Evolutionary conservation across 306 rosid genomes (phyloP), one percentile per base, ranked within the genome.

Genomic region (Cyclanthera cordifolia): DNA sequence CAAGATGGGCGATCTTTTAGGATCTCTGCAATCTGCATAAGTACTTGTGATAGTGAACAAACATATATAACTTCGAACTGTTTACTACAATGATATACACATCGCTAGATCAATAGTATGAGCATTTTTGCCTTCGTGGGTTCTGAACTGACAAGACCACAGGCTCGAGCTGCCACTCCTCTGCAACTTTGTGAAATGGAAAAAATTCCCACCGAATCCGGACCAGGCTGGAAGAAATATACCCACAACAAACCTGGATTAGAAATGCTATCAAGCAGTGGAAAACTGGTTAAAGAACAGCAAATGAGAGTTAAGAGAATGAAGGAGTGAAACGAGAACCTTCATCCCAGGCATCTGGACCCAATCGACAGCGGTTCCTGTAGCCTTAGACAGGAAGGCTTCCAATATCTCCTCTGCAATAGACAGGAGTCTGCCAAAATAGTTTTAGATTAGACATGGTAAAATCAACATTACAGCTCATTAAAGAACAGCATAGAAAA

Each of bases 301-400:
- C 41, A 23, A n/a, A n/a, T 7, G 5, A 67, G 2, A 67, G 52
- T 67, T 2, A 23, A 8, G 30, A 32, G 20, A 24, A 41, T 5
- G 2, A 17, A n/a, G 72, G 46, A 4, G 27, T 11, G 72, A 27
- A 37, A 48, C 2, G 7, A 46, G 72, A 56, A 93, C 98, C 98
- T 93, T 93, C 98, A 93, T 93, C 96, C 98, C 98, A 86, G 98
- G 94, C 98, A 93, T 86, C 96, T 93, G 98, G 95, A 93, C 94
- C 98, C 98, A 93, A 86, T 93, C 96, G 73, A 93, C 95, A 89
- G 98, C 96, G 81, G 98, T 93, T 87, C 98, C 98, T 28, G 96
- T 93, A 79, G 98, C 98, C 94, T 93, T 93, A 43, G 98, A 93
- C 75, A 93, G 98, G 98, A 93, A 93, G 95, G 85, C 98, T 78